These are phyloP conservation scores for Daedaleopsis sinensis DNA, from an alignment of 768 basidiomycete species.

Conservation along the genomic window DNA sequence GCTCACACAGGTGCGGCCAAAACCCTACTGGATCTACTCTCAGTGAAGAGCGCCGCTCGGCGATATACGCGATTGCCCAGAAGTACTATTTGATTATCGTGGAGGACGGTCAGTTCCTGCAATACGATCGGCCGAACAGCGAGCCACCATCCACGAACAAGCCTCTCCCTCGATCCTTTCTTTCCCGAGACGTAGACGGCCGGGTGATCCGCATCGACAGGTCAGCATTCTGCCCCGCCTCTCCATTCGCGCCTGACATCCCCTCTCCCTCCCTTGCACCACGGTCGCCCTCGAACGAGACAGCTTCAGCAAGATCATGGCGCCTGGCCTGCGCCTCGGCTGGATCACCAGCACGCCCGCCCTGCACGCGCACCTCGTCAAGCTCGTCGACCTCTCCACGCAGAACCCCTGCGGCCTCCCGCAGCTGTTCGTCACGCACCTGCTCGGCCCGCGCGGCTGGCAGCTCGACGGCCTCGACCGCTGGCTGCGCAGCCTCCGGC, in stretches of 20 bases:
- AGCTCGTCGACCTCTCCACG: slow-evolving; percentile 47
- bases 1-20: slow-evolving; percentile 35
- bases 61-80: slow-evolving; percentile 50
- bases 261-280: too few relatives aligned
- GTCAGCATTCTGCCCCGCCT: too few relatives aligned
- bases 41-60: slow-evolving; percentile 43
- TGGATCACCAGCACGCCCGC: slow-evolving; percentile 47
- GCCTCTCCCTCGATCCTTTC: slow-evolving; percentile 36
- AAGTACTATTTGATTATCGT: slow-evolving; percentile 54
- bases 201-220: slow-evolving; percentile 22
- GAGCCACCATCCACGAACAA: slow-evolving; percentile 8
- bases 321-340: slow-evolving; percentile 55
- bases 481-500: slow-evolving; percentile 47
- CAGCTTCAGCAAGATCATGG: slow-evolving; percentile 55
- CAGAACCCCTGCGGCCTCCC: slow-evolving; percentile 50
- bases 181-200: slow-evolving; percentile 22
- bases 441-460: slow-evolving; percentile 45
- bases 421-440: slow-evolving; percentile 47
- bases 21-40: slow-evolving; percentile 55
- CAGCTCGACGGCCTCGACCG: slow-evolving; percentile 45
- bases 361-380: slow-evolving; percentile 43
- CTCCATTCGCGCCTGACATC: too few relatives aligned
- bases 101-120: slow-evolving; percentile 49
- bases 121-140: slow-evolving; percentile 38
- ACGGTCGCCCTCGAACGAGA: too few relatives aligned